Base-by-base conservation (phyloP, 2,329 filamentous ascomycete genomes). In the Colletotrichum salicis region DNA sequence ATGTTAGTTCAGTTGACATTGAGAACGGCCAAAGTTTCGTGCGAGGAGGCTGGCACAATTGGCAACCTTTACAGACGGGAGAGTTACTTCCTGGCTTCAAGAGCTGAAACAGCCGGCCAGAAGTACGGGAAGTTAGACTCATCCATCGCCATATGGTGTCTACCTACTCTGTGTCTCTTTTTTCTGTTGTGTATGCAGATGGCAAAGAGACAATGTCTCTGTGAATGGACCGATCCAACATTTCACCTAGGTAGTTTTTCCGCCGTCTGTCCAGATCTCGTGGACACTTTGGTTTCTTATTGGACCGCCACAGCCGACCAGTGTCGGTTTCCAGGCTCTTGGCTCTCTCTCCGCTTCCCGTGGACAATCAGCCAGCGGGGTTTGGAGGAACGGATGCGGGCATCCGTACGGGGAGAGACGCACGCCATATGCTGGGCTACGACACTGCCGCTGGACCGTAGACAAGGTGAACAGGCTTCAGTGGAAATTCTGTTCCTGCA, bases 101-200 rank as follows among this genome's bases (percentile, higher is more conserved):
- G 37, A 37, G 22, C 33, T 69, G 69, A 69, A 71, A 71, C 65
- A 59, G 19, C 69, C 54, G 54, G 52, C 67, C 55, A 55, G 54
- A 56, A 59, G 48, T 29, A 22, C n/a, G 27, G 2, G 52, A 29
- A 54, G 58, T 33, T 27, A 41, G n/a, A 22, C 10, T 48, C 33
- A 22, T 52, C 19, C 27, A 55, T 59, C 41, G 27, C 41, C 41
- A 22, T 48, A 7, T 15, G 10, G 19, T 11, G 41, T 19, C 19
- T n/a, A n/a, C 8, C 15, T 48, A 48, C 19, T n/a, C 41, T 11
- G 3, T 11, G 41, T 8, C 19, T 48, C 19, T 48, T 11, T 19
- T 48, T 22, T 64, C 64, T 37, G 13, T 64, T 27, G 35, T 55
- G 59, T 59, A 58, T 67, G 58, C 52, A 27, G 59, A 69, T 35